Base-by-base conservation (phyloP, 2,329 filamentous ascomycete genomes). In the Beauveria sp. region DNA sequence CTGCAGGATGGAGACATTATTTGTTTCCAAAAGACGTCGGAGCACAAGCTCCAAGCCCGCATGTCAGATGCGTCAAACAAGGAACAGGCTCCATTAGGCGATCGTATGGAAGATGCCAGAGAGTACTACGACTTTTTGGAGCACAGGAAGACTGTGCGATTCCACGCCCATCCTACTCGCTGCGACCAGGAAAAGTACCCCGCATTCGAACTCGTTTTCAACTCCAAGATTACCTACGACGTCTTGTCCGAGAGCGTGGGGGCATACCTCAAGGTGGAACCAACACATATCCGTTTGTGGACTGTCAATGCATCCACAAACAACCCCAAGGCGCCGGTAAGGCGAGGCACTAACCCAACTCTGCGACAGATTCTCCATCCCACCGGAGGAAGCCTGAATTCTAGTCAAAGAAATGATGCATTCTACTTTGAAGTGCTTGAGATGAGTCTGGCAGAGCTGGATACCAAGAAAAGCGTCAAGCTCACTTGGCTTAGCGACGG, bases 1-100 rank as follows among this genome's bases (percentile, higher is more conserved):
- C 89, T 99, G 26, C 93, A 98, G 72, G 93, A 99, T 69, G 95
- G 95, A 54, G 95, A 99, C 70, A 96, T 99, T 67, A 86, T 99
- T 61, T 96, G 93, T 71, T 97, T 98, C 76, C 95, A 99, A 72
- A 84, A 85, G 63, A 78, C 82, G 28, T 75, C 71, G 1, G 82
- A 84, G 52, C 74, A 74, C 43, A 83, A 81, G 69, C 71, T 72
- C 5, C 71, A 77, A 2, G 67, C 69, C 46, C 66, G 68, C 7
- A 40, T 66, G 2, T 52, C 67, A 10, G 72, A 74, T 26, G 72
- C 71, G 61, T 45, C 69, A 18, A 61, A 61, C 20, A 71, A 70
- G 61, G 73, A 76, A 61, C 55, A 65, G 72, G 34, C 50, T 63
- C 71, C 63, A 43, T 60, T 63, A 18, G 75, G 75, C 62, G 85